These are phyloP conservation scores for Flaveria linearis DNA, from an alignment of 129 eudicot genomes.

Conservation along the genomic window DNA sequence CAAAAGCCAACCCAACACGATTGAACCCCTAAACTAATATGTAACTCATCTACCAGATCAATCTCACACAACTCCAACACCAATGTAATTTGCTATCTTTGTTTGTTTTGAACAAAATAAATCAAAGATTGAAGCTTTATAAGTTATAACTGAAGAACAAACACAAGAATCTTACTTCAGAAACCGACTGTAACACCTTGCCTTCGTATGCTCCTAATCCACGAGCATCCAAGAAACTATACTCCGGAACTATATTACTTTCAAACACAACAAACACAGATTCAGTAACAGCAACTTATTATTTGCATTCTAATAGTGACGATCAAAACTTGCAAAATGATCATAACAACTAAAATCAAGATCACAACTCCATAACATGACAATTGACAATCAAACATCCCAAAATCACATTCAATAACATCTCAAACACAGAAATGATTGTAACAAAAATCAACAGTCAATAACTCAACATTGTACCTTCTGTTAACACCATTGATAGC, in stretches of 20 bases:
- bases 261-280: conserved; percentile 9
- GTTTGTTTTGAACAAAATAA: neutral
- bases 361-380: neutral
- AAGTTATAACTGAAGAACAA: too few relatives aligned
- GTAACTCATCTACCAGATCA: neutral
- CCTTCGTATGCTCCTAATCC: conserved; percentile 98
- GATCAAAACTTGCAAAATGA: neutral
- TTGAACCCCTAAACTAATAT: neutral
- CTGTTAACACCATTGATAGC: conserved; percentile 64
- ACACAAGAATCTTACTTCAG: conserved; percentile 57
- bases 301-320: neutral
- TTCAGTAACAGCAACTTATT: neutral
- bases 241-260: conserved; percentile 93
- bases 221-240: conserved; percentile 94
- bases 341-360: neutral
- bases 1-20: neutral
- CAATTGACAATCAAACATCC: neutral
- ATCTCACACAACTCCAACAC: neutral
- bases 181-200: conserved; percentile 55
- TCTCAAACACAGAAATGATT: neutral
- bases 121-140: neutral
- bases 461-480: conserved; percentile 41
- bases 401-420: neutral
- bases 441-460: too few relatives aligned
- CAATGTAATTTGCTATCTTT: neutral